These are phyloP conservation scores for Rhynchospora pubera DNA, from an alignment of 176 grass and related monocot species.

Conservation along the genomic window DNA sequence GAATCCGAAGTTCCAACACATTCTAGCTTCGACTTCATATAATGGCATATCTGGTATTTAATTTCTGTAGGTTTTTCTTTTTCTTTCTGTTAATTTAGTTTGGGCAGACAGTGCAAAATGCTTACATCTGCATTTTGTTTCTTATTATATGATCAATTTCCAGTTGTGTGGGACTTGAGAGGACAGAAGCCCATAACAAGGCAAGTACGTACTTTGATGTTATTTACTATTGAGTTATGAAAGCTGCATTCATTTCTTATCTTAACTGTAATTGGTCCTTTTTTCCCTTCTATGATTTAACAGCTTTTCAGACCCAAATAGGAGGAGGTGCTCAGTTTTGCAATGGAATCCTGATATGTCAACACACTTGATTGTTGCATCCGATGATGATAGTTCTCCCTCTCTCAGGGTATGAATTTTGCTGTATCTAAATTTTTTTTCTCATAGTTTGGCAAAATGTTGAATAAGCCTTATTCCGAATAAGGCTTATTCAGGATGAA, in stretches of 20 bases:
- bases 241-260: neutral
- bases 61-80: slow-evolving; percentile 14
- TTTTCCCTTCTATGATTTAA: slow-evolving; percentile 16
- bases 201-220: slow-evolving; percentile 37
- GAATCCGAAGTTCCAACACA: slow-evolving; percentile 97
- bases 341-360: slow-evolving; percentile 98
- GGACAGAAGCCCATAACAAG: slow-evolving; percentile 79
- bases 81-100: slow-evolving; percentile 11
- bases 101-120: neutral
- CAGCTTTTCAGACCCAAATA: slow-evolving; percentile 89
- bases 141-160: neutral
- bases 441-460: neutral
- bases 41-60: slow-evolving; percentile 79
- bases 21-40: slow-evolving; percentile 77
- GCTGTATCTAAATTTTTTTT: neutral
- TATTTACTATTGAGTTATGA: neutral
- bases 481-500: no score
- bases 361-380: slow-evolving; percentile 88
- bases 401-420: slow-evolving; percentile 70
- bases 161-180: slow-evolving; percentile 99
- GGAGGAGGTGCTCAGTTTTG: slow-evolving; percentile 87
- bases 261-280: slow-evolving; percentile 20
- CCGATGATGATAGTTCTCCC: slow-evolving; percentile 89
- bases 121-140: slow-evolving; percentile 1
- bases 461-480: no score